A percentile compares a stretch with the other conserved stretches of the same genome.
Conservation (phyloP, 441 rosid species). For the Isatis lusitanica region DNA sequence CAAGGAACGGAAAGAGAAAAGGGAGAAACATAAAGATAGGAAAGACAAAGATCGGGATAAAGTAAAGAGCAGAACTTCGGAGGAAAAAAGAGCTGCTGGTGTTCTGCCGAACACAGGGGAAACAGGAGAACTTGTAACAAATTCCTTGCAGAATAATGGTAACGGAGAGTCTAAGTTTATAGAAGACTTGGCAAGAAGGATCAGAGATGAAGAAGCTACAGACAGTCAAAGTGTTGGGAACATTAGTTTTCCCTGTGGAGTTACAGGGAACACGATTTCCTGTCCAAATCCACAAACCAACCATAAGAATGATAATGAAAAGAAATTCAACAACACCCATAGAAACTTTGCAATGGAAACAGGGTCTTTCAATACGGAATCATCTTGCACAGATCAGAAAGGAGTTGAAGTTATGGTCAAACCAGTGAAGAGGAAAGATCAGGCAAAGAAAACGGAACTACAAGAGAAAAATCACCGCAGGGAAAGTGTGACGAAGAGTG, state of each 20-base stretch:
- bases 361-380: constrained; percentile 32
- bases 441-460: constrained; percentile 37
- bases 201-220: constrained; percentile 50
- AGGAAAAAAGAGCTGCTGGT: constrained; percentile 22
- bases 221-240: constrained; percentile 47
- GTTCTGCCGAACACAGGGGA: constrained; percentile 32
- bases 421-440: constrained; percentile 43
- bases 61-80: constrained; percentile 36
- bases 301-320: constrained; percentile 39
- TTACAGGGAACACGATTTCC: constrained; percentile 21
- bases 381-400: constrained; percentile 38
- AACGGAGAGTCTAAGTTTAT: constrained; percentile 44
- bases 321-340: constrained; percentile 42
- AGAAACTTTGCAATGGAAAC: constrained; percentile 33
- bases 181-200: constrained; percentile 59
- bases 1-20: constrained; percentile 51
- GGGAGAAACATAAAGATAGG: constrained; percentile 49
- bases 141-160: constrained; percentile 35
- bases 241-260: constrained; percentile 30
- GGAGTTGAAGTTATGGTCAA: constrained; percentile 38
- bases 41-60: constrained; percentile 40
- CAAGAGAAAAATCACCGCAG: constrained; percentile 44
- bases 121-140: constrained; percentile 39
- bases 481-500: constrained; percentile 39
- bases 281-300: constrained; percentile 36